A percentile compares a stretch with the other conserved stretches of the same genome.
Evolutionary conservation across 2,329 filamentous ascomycete genomes (phyloP).

Genomic region (Domatiomyces globalis): DNA sequence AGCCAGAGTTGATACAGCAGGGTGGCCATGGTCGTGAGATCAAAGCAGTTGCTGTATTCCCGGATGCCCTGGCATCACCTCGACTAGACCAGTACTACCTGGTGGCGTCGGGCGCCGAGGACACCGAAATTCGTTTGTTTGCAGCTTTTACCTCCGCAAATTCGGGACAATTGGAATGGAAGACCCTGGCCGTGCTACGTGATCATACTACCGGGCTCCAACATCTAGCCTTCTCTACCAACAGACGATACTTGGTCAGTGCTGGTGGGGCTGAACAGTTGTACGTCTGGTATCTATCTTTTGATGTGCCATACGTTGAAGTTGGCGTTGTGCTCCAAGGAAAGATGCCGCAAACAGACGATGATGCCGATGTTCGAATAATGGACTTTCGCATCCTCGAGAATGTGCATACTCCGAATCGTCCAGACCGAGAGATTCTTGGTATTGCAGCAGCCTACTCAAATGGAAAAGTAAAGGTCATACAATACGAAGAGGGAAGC

Average conservation of each 20-base stretch:
- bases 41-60: constrained; percentile 43
- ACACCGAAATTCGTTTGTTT: constrained; percentile 61
- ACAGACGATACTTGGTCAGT: constrained; percentile 61
- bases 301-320: constrained; percentile 36
- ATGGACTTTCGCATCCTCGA: constrained; percentile 56
- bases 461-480: constrained; percentile 60
- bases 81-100: constrained; percentile 20
- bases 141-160: constrained; percentile 11
- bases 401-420: not conserved
- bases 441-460: constrained; percentile 63
- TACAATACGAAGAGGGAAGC: constrained; percentile 22
- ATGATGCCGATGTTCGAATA: constrained; percentile 57
- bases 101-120: constrained; percentile 56
- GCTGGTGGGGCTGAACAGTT: constrained; percentile 82
- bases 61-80: not conserved
- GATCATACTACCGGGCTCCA: constrained; percentile 76
- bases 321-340: constrained; percentile 41
- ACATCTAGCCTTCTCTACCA: constrained; percentile 56
- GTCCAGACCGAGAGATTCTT: constrained; percentile 26
- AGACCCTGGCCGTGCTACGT: constrained; percentile 41
- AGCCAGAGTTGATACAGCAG: constrained; percentile 40
- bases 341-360: constrained; percentile 33
- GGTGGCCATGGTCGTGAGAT: constrained; percentile 84
- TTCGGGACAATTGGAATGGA: not conserved
- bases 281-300: constrained; percentile 60